Evolutionary conservation across 2,329 filamentous ascomycete species (phyloP), one percentile per base, ranked within the genome.

Genomic region (Pleoardoris graminearum): DNA sequence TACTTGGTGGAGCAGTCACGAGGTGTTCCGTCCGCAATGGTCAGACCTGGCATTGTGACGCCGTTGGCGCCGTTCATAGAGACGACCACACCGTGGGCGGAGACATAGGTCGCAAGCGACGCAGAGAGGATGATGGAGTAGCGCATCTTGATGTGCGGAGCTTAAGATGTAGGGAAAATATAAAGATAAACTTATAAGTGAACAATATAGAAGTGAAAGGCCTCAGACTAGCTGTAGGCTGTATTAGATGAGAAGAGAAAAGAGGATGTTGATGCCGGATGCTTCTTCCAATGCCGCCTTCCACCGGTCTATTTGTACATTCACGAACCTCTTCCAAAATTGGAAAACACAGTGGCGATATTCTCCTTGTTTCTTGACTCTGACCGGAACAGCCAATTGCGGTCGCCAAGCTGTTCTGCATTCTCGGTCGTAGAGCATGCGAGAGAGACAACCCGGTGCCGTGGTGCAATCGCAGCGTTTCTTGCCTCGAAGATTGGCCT

Each of bases 21-120:
- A 44, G 85, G 86, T 55, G 85, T 88, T 62, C 85, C 85, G 55
- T 88, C 85, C 39, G 79, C 79, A 52, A 88, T 81, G 79, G 62
- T 80, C 38, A 86, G 77, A 62, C 81, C 84, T 16, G 84, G 82
- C 83, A 87, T 86, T 51, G 66, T 77, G 32, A 86, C 83, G 48
- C 80, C 80, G 60, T 87, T 87, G 57, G 83, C 82, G 39, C 84
- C 84, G 54, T 78, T 70, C 58, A 86, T 76, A 23, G 78, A 72
- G 58, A 80, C 79, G 58, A 86, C 75, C 23, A 85, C 74, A 65
- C 83, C 83, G 69, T 87, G 84, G 36, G 80, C 82, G 35, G 80
- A 80, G 61, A 79, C 77, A 60, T 77, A 74, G 54, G 74, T 71
- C 46, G 62, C 60, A 29, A 71, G 49, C 27, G 61, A 59, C 30